Base-by-base conservation (phyloP, 192 early-diverging fungal species). In the Coemansia sp. region DNA sequence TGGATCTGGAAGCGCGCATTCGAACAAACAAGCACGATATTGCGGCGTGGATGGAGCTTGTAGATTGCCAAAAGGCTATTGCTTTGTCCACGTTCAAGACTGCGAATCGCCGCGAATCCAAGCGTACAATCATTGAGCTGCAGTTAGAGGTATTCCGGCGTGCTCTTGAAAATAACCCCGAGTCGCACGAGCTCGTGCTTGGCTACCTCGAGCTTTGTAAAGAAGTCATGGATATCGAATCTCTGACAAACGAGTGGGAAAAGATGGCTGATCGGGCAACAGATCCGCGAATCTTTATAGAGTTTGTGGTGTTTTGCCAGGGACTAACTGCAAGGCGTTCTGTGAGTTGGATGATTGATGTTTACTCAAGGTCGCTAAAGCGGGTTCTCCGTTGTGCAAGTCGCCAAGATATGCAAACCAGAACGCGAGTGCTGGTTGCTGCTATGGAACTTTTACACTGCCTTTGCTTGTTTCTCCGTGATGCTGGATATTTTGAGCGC, bases 131-230 rank as follows among this genome's bases (percentile, higher is more conserved):
- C 16, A 67, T 64, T 10, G 68, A 67, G 59, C 36, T 68, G n/a
- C 71, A 67, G 58, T 43, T 69, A 6, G 77, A 53, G 12, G 56
- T 79, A 46, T 71, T 65, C 44, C 64, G 43, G 1, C 72, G 72
- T 18, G 72, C 64, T 0, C 41, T 74, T 5, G 20, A 33, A 1
- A 18, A 24, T 34, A 79, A 79, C 44, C 68, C 71, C 2, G 34
- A 63, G 15, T 64, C 64, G 2, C 30, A 23, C 33, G 44, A n/a
- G 34, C 58, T 79, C 21, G 49, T 41, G 0, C 61, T 79, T 11
- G 77, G 65, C 16, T 74, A 74, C 34, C 61, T 79, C 20, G 49
- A 55, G 7, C 63, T 46, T 18, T 74, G 72, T 36, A 49, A 36
- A 2, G 68, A 73, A 7, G 46, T 66, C 6, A 49, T 71, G 35